These are phyloP conservation scores for Thraustotheca clavata DNA, from an alignment of 352 stramenopile genomes.

Conservation along the genomic window DNA sequence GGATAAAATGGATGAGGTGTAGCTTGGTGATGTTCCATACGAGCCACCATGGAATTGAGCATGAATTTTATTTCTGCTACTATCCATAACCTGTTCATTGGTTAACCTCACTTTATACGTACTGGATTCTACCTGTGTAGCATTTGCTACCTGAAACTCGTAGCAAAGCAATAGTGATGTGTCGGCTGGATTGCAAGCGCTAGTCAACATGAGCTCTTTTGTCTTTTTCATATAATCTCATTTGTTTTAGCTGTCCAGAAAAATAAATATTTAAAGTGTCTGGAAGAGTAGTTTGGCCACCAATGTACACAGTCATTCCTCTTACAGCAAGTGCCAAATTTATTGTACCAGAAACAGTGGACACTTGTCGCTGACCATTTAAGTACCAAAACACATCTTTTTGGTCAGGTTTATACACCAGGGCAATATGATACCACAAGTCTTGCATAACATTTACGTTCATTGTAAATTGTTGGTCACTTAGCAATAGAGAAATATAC, in stretches of 20 bases:
- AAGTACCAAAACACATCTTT: conserved; percentile 13
- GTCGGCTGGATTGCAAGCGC: not conserved
- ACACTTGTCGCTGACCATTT: not conserved
- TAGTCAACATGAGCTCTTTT: not conserved
- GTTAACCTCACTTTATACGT: not conserved
- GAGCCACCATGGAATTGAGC: not conserved
- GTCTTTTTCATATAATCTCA: not conserved
- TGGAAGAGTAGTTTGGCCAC: not conserved
- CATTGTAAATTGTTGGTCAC: not conserved
- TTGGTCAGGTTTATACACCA: not conserved
- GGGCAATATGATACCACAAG: conserved; percentile 5
- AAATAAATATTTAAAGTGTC: conserved; percentile 1
- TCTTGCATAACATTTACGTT: not conserved
- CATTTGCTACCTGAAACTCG: not conserved
- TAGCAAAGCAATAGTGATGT: conserved; percentile 5
- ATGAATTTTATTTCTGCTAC: not conserved
- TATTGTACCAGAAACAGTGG: not conserved
- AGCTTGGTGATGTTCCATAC: not conserved
- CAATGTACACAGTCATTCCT: not conserved
- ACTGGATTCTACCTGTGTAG: not conserved
- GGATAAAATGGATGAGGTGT: not conserved
- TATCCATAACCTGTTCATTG: not conserved
- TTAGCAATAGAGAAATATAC: not conserved
- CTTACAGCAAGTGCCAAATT: not conserved
- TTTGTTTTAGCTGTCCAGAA: not conserved